phyloP scores from a whole-genome alignment of 495 filamentous ascomycete genomes.

The Neurospora sp. region DNA sequence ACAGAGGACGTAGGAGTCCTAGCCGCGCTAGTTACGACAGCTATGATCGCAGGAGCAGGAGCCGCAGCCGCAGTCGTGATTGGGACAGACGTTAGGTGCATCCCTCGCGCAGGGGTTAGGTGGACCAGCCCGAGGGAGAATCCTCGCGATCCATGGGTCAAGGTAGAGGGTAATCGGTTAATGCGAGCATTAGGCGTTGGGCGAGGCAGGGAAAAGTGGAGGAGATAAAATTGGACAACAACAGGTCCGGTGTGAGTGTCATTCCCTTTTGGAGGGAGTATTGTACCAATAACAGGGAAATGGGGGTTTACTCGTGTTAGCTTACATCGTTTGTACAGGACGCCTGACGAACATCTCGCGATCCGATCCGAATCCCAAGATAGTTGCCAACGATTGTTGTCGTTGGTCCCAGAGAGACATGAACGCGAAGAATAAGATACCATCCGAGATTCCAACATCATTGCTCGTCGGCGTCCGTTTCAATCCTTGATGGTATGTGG shows the following conservation, averaged over 20 bases:
- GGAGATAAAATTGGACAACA: not conserved
- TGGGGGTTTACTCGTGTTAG: not conserved
- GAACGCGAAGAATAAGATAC: not conserved
- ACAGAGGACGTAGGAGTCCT: slow-evolving; percentile 43
- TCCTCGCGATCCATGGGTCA: not conserved
- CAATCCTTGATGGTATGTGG: not conserved
- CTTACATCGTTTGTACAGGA: not conserved
- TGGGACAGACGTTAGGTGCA: slow-evolving; percentile 1
- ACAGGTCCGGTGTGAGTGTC: not conserved
- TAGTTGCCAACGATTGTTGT: not conserved
- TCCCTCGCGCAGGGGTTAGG: not conserved
- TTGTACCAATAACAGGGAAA: not conserved
- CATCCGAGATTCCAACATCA: not conserved
- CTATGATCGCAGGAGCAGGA: slow-evolving; percentile 19
- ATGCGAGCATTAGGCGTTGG: not conserved
- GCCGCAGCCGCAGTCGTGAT: slow-evolving; percentile 18
- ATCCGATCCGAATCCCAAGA: not conserved
- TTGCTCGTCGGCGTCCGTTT: not conserved
- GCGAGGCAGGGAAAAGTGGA: not conserved
- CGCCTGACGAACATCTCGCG: not conserved
- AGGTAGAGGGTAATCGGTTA: not conserved
- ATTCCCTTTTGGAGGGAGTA: not conserved
- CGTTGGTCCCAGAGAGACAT: not conserved
- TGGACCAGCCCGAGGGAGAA: not conserved
- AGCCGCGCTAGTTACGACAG: slow-evolving; percentile 53